Evolutionary conservation across 768 basidiomycete species (phyloP), one percentile per base, ranked within the genome.

Genomic region (Leccinum subgranulosum): DNA sequence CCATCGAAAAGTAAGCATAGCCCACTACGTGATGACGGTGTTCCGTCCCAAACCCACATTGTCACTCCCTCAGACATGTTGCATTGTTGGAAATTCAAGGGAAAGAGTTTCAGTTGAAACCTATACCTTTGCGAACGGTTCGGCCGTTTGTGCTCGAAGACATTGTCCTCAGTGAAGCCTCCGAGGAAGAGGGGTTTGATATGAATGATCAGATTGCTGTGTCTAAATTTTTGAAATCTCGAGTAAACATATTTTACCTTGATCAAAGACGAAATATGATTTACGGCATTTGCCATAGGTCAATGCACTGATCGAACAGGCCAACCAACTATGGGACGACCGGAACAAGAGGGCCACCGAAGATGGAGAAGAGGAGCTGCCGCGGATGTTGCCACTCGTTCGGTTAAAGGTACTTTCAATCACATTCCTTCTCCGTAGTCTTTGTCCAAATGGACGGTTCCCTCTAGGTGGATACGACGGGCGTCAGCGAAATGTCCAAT

Each of bases 71-170:
- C 66, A 98, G 95, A 73, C 92, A 98, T 61, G 95, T 95, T 53
- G 96, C 92, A 1, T 77, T 99, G 41, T 74, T 98, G 21, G 82
- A 90, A 65, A 86, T 99, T 31, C 90, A 92, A 67, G 89, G 88
- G 25, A 94, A 92, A 64, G 85, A 93, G 49, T 98, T 92, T 70
- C 77, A 92, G 62, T 73, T 98, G 66, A 86, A 84, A 15, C 92
- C 94, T 3, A 82, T 99, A 41, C 86, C 91, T 3, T 77, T 99
- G 51, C 87, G 92, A 27, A 96, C 92, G 6, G 94, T 98, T 41
- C 84, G 97, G 7, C 97, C 97, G 2, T 98, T 98, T 68, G 89
- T 97, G 29, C 80, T 97, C 55, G 90, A 93, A 59, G 88, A 93
- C 55, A 71, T 98, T 23, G 72, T 82, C 15, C 77, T 99, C 14